Evolutionary conservation across 176 grass and related monocot species (phyloP).

Genomic region (Oryza longistaminata): DNA sequence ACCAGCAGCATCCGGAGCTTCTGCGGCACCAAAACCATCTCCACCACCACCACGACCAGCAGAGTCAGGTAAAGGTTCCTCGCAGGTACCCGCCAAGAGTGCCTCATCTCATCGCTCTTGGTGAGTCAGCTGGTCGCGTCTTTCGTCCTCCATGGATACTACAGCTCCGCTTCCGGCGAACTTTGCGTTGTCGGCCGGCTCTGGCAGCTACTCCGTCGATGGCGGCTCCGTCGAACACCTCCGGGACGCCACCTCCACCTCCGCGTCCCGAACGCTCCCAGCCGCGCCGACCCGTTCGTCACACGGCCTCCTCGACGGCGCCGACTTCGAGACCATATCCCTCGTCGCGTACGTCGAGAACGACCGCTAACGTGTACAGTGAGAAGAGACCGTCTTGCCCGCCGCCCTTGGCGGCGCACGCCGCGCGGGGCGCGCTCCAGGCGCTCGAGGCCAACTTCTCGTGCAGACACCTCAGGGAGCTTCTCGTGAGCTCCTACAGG

Average conservation of each 20-base stretch:
- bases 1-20: too few species aligned
- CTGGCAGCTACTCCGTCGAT: not conserved
- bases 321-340: conserved; percentile 38
- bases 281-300: conserved; percentile 32
- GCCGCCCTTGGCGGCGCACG: not conserved
- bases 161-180: not conserved
- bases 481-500: conserved; percentile 15
- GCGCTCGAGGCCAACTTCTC: not conserved
- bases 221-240: conserved; percentile 20
- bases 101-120: not conserved
- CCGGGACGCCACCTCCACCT: conserved; percentile 39
- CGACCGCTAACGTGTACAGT: conserved; percentile 40
- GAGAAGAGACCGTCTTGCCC: not conserved
- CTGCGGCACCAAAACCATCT: too few species aligned
- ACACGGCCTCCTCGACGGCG: conserved; percentile 38
- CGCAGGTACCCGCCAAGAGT: too few species aligned
- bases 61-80: too few species aligned
- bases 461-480: conserved; percentile 17
- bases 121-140: not conserved
- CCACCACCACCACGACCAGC: too few species aligned
- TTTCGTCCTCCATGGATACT: conserved; percentile 33
- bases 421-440: not conserved
- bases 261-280: conserved; percentile 18
- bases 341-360: conserved; percentile 49
- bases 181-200: conserved; percentile 62